phyloP scores from a whole-genome alignment of 1,284 basidiomycete species.

The Leucocoprinus gongylophorus region DNA sequence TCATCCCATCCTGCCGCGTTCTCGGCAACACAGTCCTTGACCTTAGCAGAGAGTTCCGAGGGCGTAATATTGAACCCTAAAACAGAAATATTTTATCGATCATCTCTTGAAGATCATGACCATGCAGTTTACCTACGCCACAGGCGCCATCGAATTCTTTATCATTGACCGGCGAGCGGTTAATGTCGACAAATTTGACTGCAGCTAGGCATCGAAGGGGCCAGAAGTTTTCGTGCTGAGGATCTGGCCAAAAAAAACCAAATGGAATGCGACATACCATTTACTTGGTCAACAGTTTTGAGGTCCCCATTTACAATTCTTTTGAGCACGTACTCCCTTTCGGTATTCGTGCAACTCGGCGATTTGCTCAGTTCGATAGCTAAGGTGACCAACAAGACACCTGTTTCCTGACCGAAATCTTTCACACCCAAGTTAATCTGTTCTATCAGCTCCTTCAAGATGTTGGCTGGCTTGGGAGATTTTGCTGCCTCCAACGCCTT shows the following conservation, averaged over 20 bases:
- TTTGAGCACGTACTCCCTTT: conserved; percentile 61
- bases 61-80: conserved; percentile 77
- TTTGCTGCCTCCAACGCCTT: conserved; percentile 84
- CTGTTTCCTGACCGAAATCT: conserved; percentile 74
- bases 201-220: conserved; percentile 47
- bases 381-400: conserved; percentile 64
- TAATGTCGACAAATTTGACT: conserved; percentile 67
- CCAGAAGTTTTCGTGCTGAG: not conserved
- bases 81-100: conserved; percentile 4
- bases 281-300: conserved; percentile 82
- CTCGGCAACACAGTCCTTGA: conserved; percentile 56
- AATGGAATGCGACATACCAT: conserved; percentile 48
- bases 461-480: conserved; percentile 65
- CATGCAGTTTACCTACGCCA: conserved; percentile 75
- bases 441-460: conserved; percentile 69
- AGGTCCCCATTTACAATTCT: conserved; percentile 69
- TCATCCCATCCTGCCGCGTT: conserved; percentile 65
- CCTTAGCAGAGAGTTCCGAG: conserved; percentile 57
- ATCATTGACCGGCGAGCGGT: conserved; percentile 59
- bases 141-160: conserved; percentile 73
- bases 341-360: conserved; percentile 38
- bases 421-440: conserved; percentile 43
- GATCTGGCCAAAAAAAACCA: not conserved
- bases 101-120: not conserved
- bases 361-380: conserved; percentile 60